Base-by-base conservation (phyloP, 805 yeast genomes). In the Candida ulmi region DNA sequence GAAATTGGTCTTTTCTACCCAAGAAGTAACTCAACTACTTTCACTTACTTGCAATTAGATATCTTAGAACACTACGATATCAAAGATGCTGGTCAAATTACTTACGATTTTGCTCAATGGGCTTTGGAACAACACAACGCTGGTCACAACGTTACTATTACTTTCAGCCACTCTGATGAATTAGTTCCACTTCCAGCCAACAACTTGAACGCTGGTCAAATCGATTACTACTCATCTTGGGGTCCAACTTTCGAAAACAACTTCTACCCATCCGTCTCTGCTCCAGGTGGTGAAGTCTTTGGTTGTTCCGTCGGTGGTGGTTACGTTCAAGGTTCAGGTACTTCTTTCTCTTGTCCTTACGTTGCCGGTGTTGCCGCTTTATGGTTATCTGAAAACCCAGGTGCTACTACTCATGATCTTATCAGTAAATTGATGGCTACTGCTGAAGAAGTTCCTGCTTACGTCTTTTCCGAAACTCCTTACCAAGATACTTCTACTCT, bases 211-310 rank as follows among this genome's bases (percentile, higher is more conserved):
- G 37, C 48, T 30, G 48, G 48, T 28, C 45, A 44, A 32, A 31
- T 42, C 31, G 37, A 34, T 27, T 44, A 24, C 34, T 47, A 32
- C 36, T 25, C 43, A 5, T 40, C 47, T n/a, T 42, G 44, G 48
- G 51, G 51, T 30, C 51, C 51, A 37, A 45, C 46, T 13, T 47
- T 35, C 33, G 40, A 42, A 37, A 47, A 47, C 33, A 23, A 33
- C 13, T 44, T 40, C 38, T 47, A 31, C 23, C 51, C 51, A 16
- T 37, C 41, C 12, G 26, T 44, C 17, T 23, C 41, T 33, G 48
- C 45, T 33, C 51, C 51, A 42, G 51, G 51, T 38, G 48, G 48
- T 29, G n/a, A 17, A 16, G 50, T 46, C 19, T 42, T 36, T 24
- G 50, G 50, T 36, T 42, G 39, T 23, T 17, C 35, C 11, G 8